Base-by-base conservation (phyloP, 2,329 filamentous ascomycete species). In the Elsinoe australis region DNA sequence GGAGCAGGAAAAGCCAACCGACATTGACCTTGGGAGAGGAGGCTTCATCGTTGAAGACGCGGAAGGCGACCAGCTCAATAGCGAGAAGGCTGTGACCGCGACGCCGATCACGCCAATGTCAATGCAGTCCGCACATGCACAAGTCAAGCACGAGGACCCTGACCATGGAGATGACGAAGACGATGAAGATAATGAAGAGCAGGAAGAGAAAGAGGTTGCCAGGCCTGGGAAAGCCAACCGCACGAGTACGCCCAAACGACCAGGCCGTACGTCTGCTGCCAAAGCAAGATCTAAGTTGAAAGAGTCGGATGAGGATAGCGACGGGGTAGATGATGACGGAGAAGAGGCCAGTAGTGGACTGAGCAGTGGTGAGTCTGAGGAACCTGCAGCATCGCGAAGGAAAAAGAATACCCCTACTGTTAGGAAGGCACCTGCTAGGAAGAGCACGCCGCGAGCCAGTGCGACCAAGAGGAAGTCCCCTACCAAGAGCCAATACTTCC, bases 91-190 rank as follows among this genome's bases (percentile, higher is more conserved):
- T 56, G 56, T 17, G 55, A 59, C 5, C 2, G 62, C 57, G 19
- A 59, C 64, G 12, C 47, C 50, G 24, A 59, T 56, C 39, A 61
- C 56, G 3, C 66, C 66, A 0, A 63, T 64, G 10, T 68, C 65
- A 1, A 57, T 68, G 1, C 58, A 61, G 9, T 59, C 64, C 1
- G 56, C 62, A 5, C 54, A 61, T 28, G 32, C 34, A 12, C 47
- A 42, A 17, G 21, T 36, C 26, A n/a, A 50, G 10, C 21, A 24
- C 10, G 4, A 32, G 14, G 39, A 55, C 36, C 22, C 15, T 12
- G 44, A 34, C 26, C 10, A 34, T 14, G 15, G 47, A 4, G 50
- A 54, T 18, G 54, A 53, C 10, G 51, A 55, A 18, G 52, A 51
- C 18, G 53, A 53, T 15, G 53, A 39, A 18, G 50, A 52, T 8